Conservation (phyloP, 2,329 filamentous ascomycete genomes). For the Aureobasidium sp. region DNA sequence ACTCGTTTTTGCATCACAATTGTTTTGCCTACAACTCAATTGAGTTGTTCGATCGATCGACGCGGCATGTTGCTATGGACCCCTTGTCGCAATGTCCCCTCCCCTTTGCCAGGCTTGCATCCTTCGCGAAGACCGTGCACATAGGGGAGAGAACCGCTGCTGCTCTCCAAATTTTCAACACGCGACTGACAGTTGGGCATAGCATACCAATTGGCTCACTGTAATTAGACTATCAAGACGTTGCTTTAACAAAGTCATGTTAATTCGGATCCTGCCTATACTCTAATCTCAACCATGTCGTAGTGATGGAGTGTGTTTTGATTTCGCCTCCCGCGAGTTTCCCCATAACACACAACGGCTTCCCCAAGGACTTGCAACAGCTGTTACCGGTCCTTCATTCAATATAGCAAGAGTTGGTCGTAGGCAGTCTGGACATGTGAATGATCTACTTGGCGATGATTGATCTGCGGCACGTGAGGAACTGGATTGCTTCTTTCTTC, state of each 20-base stretch:
- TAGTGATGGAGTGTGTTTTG: neutral
- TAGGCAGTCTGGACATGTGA: neutral
- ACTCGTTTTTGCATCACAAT: neutral
- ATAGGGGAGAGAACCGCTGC: slow-evolving; percentile 1
- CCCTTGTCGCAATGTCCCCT: neutral
- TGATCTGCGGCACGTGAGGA: neutral
- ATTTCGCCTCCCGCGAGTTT: neutral
- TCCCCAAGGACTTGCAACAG: neutral
- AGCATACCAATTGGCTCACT: neutral
- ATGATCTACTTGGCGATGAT: neutral
- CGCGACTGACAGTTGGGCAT: neutral
- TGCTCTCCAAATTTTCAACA: neutral
- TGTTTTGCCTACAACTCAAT: neutral
- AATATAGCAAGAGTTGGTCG: neutral
- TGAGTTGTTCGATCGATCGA: neutral
- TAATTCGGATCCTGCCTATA: neutral
- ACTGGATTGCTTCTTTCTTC: neutral
- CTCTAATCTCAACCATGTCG: neutral
- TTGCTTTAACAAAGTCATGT: neutral
- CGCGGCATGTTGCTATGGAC: slow-evolving; percentile 7
- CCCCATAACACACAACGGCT: neutral
- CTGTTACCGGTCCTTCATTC: neutral
- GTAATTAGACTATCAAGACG: slow-evolving; percentile 1
- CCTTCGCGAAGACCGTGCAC: slow-evolving; percentile 6
- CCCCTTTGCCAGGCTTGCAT: slow-evolving; percentile 8